Conservation (phyloP, 805 yeast species). For the Kodamaea kakaduensis region DNA sequence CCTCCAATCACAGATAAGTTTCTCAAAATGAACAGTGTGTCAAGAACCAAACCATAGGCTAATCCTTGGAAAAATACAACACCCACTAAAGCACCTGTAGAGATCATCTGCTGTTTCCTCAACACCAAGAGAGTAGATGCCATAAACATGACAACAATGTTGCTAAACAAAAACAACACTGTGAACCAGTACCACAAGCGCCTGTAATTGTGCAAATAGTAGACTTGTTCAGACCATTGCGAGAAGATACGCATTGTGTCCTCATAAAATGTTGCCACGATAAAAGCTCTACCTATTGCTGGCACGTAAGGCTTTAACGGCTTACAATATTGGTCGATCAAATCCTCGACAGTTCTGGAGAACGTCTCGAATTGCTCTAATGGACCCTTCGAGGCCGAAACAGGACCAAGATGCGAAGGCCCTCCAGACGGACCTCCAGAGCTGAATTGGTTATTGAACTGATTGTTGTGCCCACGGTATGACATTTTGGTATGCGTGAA, state of each 20-base stretch:
- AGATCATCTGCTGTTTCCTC: conserved; percentile 63
- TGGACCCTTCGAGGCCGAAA: conserved; percentile 24
- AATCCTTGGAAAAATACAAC: conserved; percentile 82
- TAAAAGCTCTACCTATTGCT: conserved; percentile 79
- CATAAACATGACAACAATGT: conserved; percentile 63
- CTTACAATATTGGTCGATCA: conserved; percentile 46
- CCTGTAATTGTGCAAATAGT: conserved; percentile 74
- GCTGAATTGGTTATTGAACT: conserved; percentile 37
- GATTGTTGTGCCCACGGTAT: conserved; percentile 39
- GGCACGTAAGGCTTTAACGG: conserved; percentile 75
- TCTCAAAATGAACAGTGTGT: conserved; percentile 76
- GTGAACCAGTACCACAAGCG: conserved; percentile 76
- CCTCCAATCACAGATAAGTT: conserved; percentile 92
- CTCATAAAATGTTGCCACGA: conserved; percentile 91
- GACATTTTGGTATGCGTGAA: conserved; percentile 28
- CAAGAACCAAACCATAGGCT: conserved; percentile 82
- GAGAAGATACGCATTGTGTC: conserved; percentile 78
- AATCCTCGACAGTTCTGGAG: conserved; percentile 52
- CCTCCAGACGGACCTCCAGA: conserved; percentile 15
- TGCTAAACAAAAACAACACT: conserved; percentile 58
- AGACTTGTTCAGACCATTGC: conserved; percentile 91
- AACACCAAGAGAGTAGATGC: conserved; percentile 71
- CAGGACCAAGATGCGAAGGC: conserved; percentile 27
- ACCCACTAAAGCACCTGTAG: conserved; percentile 63
- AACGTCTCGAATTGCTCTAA: conserved; percentile 46